Base-by-base conservation (phyloP, 805 yeast species). In the Suhomyces sp. region DNA sequence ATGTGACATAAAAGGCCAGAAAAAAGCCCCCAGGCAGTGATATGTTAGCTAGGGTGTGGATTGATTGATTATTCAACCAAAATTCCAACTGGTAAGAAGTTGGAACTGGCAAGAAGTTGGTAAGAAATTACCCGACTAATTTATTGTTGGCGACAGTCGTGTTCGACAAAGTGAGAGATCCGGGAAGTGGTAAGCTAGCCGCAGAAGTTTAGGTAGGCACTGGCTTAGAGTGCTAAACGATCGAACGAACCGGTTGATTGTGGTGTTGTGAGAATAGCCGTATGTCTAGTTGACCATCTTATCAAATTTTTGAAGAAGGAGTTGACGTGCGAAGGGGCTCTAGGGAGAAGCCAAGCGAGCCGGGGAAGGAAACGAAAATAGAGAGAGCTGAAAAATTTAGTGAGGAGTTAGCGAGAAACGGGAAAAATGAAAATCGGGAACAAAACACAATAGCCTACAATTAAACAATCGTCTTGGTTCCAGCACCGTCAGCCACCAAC, bases 1-100 rank as follows among this genome's bases (percentile, higher is more conserved):
- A 15, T 46, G 43, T 21, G 48, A 20, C 48, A 46, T 46, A 4
- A 46, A 35, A 12, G 39, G 8, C 40, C 19, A 31, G 29, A 44
- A 44, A 17, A 22, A 37, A 19, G 41, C 41, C 41, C 41, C 22
- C 5, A 37, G 22, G 41, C 21, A 37, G 22, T 37, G 3, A 9
- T 27, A 6, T 13, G 12, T 12, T 25, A 25, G 29, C 29, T 25
- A 27, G 31, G 12, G 4, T 4, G 31, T 31, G 41, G 41, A 19
- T 37, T 17, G 41, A 19, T 37, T 8, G 21, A 37, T 6, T n/a
- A 31, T 4, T n/a, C 12, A 12, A 27, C 12, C n/a, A 27, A 6
- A 4, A 27, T 10, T n/a, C 31, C 31, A 27, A 27, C 31, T 10
- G 31, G 10, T 12, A 1, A 12, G 12, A 27, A 27, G n/a, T 27